A percentile compares a stretch with the other conserved stretches of the same genome.
Conservation (phyloP, 139 green algal species). For the Medakamo hakoo region DNA sequence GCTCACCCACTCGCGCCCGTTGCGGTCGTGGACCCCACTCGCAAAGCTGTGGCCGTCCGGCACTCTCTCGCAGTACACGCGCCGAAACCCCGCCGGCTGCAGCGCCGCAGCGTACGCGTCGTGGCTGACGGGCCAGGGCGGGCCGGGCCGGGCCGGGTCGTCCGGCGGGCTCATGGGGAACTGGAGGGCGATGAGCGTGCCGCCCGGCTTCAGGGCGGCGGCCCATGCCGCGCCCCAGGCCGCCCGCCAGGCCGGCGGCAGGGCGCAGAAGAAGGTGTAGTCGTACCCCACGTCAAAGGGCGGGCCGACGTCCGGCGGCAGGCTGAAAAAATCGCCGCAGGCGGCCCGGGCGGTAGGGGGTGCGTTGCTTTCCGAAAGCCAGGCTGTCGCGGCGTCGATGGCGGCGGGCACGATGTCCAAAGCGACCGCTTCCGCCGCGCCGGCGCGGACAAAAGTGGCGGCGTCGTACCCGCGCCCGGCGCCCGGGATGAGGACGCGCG, state of each 20-base stretch:
- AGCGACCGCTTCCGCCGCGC: conserved; percentile 15
- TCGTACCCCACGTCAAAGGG: conserved; percentile 41
- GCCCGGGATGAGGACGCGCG: conserved; percentile 20
- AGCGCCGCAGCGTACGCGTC: conserved; percentile 34
- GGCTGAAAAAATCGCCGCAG: conserved; percentile 30
- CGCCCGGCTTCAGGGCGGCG: conserved; percentile 21
- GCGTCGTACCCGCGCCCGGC: conserved; percentile 42
- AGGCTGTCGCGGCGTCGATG: conserved; percentile 1
- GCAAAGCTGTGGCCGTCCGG: conserved; percentile 16
- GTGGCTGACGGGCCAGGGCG: conserved; percentile 35
- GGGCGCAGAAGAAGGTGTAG: conserved; percentile 54
- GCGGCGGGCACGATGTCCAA: conserved; percentile 24
- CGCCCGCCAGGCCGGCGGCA: conserved; percentile 30
- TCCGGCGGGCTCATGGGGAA: conserved; percentile 33
- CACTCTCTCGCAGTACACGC: conserved; percentile 18
- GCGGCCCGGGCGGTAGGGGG: not conserved
- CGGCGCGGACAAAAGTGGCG: conserved; percentile 13
- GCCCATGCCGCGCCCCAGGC: conserved; percentile 33
- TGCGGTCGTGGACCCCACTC: conserved; percentile 15
- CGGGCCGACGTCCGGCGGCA: not conserved
- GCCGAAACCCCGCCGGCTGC: conserved; percentile 6
- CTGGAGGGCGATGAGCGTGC: conserved; percentile 29
- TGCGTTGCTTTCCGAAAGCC: not conserved
- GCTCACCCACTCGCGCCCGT: conserved; percentile 24
- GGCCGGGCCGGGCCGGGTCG: conserved; percentile 8